A percentile compares a stretch with the other conserved stretches of the same genome.
phyloP scores from a whole-genome alignment of 2,329 filamentous ascomycete genomes.

The Aulographum hederae region DNA sequence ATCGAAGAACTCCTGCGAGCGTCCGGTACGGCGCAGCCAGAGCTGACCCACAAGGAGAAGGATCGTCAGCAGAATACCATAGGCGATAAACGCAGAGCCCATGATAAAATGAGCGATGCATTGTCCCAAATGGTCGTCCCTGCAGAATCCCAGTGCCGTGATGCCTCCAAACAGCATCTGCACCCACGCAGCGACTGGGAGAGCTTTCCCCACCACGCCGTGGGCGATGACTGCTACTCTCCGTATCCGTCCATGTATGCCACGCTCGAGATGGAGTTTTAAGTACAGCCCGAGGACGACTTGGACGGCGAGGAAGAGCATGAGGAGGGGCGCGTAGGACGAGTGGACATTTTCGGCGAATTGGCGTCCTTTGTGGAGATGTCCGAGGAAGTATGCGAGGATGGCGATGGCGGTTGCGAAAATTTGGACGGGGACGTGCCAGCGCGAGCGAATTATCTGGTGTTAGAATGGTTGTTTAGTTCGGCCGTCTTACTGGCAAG shows the following conservation, averaged over 20 bases:
- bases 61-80: slow-evolving; percentile 74
- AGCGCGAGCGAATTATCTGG: slow-evolving; percentile 73
- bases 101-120: slow-evolving; percentile 97
- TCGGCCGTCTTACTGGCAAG: neutral
- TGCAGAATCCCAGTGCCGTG: slow-evolving; percentile 79
- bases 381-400: slow-evolving; percentile 77
- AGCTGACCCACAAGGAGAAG: slow-evolving; percentile 73
- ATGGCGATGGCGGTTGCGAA: slow-evolving; percentile 58
- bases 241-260: slow-evolving; percentile 63
- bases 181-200: slow-evolving; percentile 74
- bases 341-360: slow-evolving; percentile 71
- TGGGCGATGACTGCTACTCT: slow-evolving; percentile 54
- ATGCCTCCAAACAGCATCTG: slow-evolving; percentile 97
- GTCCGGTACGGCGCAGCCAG: slow-evolving; percentile 65
- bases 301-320: slow-evolving; percentile 62
- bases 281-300: slow-evolving; percentile 71
- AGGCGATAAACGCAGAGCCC: slow-evolving; percentile 90
- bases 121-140: slow-evolving; percentile 77
- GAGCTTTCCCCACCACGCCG: slow-evolving; percentile 65
- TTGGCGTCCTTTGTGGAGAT: slow-evolving; percentile 74
- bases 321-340: slow-evolving; percentile 61
- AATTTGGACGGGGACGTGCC: slow-evolving; percentile 82
- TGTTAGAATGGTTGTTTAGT: neutral
- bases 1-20: slow-evolving; percentile 95
- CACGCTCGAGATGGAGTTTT: slow-evolving; percentile 72